A percentile compares a stretch with the other conserved stretches of the same genome.
Conservation (phyloP, 2,329 filamentous ascomycete species). For the Paraphoma sp. region DNA sequence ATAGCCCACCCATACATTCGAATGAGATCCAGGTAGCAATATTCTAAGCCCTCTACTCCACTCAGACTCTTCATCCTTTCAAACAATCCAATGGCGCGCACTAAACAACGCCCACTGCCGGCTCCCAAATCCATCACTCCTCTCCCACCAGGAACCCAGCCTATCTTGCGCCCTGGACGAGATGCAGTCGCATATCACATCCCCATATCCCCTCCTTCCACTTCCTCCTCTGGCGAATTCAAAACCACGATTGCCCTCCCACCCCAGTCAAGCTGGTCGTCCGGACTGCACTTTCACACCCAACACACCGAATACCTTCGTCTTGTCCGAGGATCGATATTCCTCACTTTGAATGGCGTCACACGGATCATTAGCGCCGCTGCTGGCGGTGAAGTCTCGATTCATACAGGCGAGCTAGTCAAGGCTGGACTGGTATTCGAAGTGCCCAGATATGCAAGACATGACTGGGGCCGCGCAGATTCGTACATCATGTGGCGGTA, state of each 20-base stretch:
- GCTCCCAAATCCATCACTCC: slow-evolving; percentile 6
- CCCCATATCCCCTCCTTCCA: slow-evolving; percentile 32
- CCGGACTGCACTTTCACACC: slow-evolving; percentile 59
- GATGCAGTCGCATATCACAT: slow-evolving; percentile 47
- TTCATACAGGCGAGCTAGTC: background rate
- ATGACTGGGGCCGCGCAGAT: slow-evolving; percentile 56
- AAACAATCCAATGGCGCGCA: background rate
- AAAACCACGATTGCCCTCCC: slow-evolving; percentile 55
- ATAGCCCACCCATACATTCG: background rate
- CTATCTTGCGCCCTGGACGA: slow-evolving; percentile 17
- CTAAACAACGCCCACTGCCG: background rate
- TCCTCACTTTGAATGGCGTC: slow-evolving; percentile 19
- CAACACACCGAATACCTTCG: slow-evolving; percentile 56
- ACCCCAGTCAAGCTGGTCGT: slow-evolving; percentile 54
- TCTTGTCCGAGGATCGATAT: slow-evolving; percentile 50
- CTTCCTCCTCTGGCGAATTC: background rate
- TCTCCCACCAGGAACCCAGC: slow-evolving; percentile 12
- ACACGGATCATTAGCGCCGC: slow-evolving; percentile 14
- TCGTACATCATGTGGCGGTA: background rate
- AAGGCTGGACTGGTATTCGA: slow-evolving; percentile 33
- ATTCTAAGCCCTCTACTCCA: background rate
- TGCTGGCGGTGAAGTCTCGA: slow-evolving; percentile 8
- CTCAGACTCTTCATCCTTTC: background rate
- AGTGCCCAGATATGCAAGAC: slow-evolving; percentile 48
- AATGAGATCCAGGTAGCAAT: too few species aligned